These are phyloP conservation scores for Persicaria maculosa DNA, from an alignment of 148 eudicot species.

Conservation along the genomic window DNA sequence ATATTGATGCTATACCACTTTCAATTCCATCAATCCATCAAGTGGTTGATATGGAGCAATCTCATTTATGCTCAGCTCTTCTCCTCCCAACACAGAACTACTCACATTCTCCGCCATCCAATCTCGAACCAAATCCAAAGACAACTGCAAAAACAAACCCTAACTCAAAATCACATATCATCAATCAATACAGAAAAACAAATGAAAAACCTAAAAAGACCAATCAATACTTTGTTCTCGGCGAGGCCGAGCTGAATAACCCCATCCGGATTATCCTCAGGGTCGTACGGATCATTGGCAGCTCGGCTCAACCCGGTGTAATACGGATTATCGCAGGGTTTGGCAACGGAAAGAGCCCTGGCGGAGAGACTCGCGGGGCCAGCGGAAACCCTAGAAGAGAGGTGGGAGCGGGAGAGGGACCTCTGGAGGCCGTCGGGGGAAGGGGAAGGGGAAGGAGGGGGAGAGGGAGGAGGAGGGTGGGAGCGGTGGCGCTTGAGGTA, in stretches of 20 bases:
- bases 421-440: conserved; percentile 31
- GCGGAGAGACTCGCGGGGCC: conserved; percentile 44
- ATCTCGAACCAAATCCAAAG: conserved; percentile 73
- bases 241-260: conserved; percentile 62
- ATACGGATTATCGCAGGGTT: conserved; percentile 37
- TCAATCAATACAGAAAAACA: not conserved
- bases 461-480: conserved; percentile 9
- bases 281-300: conserved; percentile 48
- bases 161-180: not conserved
- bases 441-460: conserved; percentile 15
- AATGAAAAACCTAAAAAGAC: conserved; percentile 9
- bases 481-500: conserved; percentile 48
- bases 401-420: conserved; percentile 42
- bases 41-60: conserved; percentile 62
- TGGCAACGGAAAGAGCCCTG: conserved; percentile 38
- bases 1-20: conserved; percentile 36
- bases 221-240: conserved; percentile 47
- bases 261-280: conserved; percentile 42
- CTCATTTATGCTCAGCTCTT: conserved; percentile 41
- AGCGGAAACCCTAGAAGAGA: conserved; percentile 51
- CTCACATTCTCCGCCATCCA: conserved; percentile 57
- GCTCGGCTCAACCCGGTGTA: conserved; percentile 40
- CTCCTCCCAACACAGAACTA: conserved; percentile 29
- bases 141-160: conserved; percentile 41
- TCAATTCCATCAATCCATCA: conserved; percentile 70